These are phyloP conservation scores for Colletotrichum eremochloae DNA, from an alignment of 2,329 filamentous ascomycete species.

Conservation along the genomic window DNA sequence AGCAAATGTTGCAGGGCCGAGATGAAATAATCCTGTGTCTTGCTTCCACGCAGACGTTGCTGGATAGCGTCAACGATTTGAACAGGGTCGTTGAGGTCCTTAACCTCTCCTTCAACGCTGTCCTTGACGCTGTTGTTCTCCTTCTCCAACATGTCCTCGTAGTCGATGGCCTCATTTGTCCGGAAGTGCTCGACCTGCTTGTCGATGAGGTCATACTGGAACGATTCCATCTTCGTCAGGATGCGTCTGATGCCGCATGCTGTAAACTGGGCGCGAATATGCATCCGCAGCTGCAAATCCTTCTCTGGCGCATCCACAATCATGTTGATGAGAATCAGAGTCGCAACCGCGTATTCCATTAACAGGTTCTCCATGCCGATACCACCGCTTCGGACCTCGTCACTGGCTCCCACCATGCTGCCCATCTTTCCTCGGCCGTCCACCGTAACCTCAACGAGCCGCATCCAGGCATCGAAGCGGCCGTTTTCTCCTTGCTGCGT, in stretches of 20 bases:
- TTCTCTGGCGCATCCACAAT: slow-evolving; percentile 90
- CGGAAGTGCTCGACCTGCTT: slow-evolving; percentile 97
- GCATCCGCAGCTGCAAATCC: slow-evolving; percentile 91
- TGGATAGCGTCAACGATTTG: slow-evolving; percentile 97
- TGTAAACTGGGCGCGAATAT: slow-evolving; percentile 95
- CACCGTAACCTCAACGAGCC: slow-evolving; percentile 95
- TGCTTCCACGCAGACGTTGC: slow-evolving; percentile 83
- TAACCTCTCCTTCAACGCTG: slow-evolving; percentile 85
- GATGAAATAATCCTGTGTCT: slow-evolving; percentile 94
- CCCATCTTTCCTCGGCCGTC: slow-evolving; percentile 99
- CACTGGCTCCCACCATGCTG: slow-evolving; percentile 94
- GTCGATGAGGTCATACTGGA: slow-evolving; percentile 98
- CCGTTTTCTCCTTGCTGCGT: slow-evolving; percentile 90
- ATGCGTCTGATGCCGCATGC: slow-evolving; percentile 96
- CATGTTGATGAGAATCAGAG: slow-evolving; percentile 96
- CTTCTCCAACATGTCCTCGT: slow-evolving; percentile 94
- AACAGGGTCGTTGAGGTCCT: slow-evolving; percentile 90
- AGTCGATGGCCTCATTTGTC: slow-evolving; percentile 96
- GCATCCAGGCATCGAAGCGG: slow-evolving; percentile 98
- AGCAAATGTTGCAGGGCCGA: slow-evolving; percentile 96
- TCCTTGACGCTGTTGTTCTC: slow-evolving; percentile 94
- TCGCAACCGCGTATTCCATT: slow-evolving; percentile 98
- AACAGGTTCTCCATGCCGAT: slow-evolving; percentile 99
- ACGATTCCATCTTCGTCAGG: slow-evolving; percentile 95
- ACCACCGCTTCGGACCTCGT: slow-evolving; percentile 94